Evolutionary conservation across 306 rosid species (phyloP).

Genomic region (Astragalus membranaceus): DNA sequence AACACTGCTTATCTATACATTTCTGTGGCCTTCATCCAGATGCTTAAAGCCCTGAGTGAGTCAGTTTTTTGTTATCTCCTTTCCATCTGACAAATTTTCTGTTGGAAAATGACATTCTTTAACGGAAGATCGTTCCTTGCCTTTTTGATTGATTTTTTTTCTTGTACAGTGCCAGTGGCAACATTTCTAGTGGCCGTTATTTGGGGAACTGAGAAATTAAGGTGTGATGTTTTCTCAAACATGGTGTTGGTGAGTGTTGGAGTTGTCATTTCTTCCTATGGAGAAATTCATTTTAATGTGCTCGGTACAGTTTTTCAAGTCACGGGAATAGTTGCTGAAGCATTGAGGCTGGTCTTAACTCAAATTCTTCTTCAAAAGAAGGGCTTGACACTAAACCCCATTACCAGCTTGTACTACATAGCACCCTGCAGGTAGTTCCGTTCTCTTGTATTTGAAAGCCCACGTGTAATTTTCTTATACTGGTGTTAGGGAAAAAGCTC

Average conservation of each 20-base stretch:
- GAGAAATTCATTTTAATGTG: constrained; percentile 95
- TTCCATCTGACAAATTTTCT: not conserved
- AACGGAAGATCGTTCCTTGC: not conserved
- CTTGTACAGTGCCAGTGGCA: constrained; percentile 95
- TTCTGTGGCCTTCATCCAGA: constrained; percentile 98
- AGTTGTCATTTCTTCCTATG: constrained; percentile 95
- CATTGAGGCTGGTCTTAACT: constrained; percentile 93
- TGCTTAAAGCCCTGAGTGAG: constrained; percentile 98
- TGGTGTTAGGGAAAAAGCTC: not conserved
- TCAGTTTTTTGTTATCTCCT: not conserved
- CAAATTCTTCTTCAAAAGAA: constrained; percentile 98
- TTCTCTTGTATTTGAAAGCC: not conserved
- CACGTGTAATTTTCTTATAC: not conserved
- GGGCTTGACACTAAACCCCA: constrained; percentile 91
- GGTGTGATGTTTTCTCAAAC: constrained; percentile 92
- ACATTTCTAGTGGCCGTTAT: constrained; percentile 77
- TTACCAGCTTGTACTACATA: constrained; percentile 93
- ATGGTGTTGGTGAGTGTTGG: constrained; percentile 99
- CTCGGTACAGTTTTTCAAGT: constrained; percentile 95
- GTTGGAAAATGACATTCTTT: not conserved
- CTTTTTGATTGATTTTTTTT: not conserved
- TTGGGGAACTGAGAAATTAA: constrained; percentile 85
- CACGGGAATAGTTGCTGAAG: constrained; percentile 93
- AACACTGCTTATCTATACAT: constrained; percentile 94
- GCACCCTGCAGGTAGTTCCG: constrained; percentile 96